Percentiles rank a stretch among this genome's conserved stretches.
Evolutionary conservation across 805 yeast species (phyloP).

Genomic region (Cyberlindnera euphorbiae): DNA sequence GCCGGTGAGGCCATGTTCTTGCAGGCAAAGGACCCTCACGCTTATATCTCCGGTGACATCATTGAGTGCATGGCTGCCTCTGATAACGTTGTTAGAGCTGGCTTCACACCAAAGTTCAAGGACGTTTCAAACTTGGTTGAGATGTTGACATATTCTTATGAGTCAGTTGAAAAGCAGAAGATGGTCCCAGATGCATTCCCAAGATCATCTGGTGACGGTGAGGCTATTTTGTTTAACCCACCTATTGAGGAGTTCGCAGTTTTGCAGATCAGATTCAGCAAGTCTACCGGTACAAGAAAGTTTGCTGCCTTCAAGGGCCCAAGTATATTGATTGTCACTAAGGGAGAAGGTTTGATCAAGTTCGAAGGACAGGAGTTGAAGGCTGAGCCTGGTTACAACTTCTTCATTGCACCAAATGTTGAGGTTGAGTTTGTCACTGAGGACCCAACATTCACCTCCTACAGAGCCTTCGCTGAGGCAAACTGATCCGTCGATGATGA

Average conservation of each 20-base stretch:
- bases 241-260: conserved; percentile 97
- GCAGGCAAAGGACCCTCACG: conserved; percentile 97
- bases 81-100: conserved; percentile 97
- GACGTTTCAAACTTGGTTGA: conserved; percentile 87
- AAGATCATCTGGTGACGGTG: conserved; percentile 64
- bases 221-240: conserved; percentile 75
- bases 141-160: conserved; percentile 86
- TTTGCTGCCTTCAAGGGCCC: conserved; percentile 76
- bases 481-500: too few species aligned
- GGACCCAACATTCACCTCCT: conserved; percentile 61
- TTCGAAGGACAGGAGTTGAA: conserved; percentile 37
- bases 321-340: conserved; percentile 76
- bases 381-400: conserved; percentile 72
- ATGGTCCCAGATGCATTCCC: conserved; percentile 54
- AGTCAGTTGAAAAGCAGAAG: conserved; percentile 88
- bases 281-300: conserved; percentile 45
- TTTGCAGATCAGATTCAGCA: conserved; percentile 67
- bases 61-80: conserved; percentile 99
- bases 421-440: conserved; percentile 55
- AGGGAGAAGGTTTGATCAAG: conserved; percentile 66
- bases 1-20: conserved; percentile 96
- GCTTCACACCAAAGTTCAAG: conserved; percentile 98
- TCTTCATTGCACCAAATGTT: conserved; percentile 75
- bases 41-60: conserved; percentile 94
- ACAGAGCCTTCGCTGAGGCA: conserved; percentile 87